These are phyloP conservation scores for Yamadazyma triangularis DNA, from an alignment of 1,139 yeast species.

Conservation along the genomic window DNA sequence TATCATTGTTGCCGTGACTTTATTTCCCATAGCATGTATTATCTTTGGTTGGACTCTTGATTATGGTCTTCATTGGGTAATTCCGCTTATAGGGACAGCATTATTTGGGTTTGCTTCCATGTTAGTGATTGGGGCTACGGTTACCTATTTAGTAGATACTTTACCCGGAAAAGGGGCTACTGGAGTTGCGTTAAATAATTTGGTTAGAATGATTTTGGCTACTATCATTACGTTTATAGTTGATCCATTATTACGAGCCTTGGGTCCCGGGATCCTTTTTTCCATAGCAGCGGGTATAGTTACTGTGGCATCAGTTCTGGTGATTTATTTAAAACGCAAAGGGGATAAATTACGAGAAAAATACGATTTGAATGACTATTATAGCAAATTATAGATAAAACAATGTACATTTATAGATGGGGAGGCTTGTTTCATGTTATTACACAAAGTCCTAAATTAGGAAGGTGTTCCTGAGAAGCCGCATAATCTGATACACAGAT, in stretches of 20 bases:
- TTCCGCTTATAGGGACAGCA: constrained; percentile 75
- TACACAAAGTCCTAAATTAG: no score
- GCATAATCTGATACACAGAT: no score
- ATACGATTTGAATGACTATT: constrained; percentile 56
- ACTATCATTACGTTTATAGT: constrained; percentile 73
- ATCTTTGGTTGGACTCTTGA: constrained; percentile 83
- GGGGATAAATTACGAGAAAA: constrained; percentile 66
- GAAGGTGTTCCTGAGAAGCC: no score
- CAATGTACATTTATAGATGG: background rate
- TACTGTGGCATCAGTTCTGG: constrained; percentile 35
- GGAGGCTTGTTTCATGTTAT: no score
- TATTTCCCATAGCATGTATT: constrained; percentile 62
- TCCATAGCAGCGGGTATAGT: constrained; percentile 62
- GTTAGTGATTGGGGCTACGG: constrained; percentile 78
- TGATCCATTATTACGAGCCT: constrained; percentile 58
- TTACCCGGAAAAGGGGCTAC: constrained; percentile 88
- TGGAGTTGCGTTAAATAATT: constrained; percentile 79
- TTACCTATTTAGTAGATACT: constrained; percentile 79
- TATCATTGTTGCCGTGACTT: constrained; percentile 56
- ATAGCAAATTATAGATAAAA: constrained; percentile 36
- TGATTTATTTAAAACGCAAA: constrained; percentile 48
- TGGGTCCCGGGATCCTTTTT: constrained; percentile 70
- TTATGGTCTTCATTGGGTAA: constrained; percentile 64
- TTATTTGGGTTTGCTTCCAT: constrained; percentile 78
- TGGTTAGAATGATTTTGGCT: constrained; percentile 69